These are phyloP conservation scores for Posidonia oceanica DNA, from an alignment of 116 monocot genomes.

Conservation along the genomic window DNA sequence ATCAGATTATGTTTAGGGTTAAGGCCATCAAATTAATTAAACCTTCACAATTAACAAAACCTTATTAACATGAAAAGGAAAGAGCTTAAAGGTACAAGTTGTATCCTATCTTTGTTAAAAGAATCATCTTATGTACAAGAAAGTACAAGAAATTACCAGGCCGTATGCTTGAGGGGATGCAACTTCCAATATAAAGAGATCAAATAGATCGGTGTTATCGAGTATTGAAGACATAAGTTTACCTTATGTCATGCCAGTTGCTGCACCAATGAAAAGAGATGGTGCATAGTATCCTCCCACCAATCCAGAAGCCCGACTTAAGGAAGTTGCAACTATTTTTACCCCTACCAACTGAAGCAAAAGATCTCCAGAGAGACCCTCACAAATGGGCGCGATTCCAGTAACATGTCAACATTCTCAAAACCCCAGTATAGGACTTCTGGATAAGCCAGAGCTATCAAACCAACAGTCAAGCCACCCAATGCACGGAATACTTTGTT, in stretches of 20 bases:
- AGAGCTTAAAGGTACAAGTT: no score
- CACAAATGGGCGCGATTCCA: slow-evolving; percentile 73
- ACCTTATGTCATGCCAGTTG: slow-evolving; percentile 94
- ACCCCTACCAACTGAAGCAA: slow-evolving; percentile 80
- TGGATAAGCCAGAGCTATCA: slow-evolving; percentile 70
- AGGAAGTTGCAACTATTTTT: slow-evolving; percentile 71
- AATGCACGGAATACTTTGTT: slow-evolving; percentile 56
- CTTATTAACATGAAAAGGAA: no score
- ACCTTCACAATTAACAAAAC: no score
- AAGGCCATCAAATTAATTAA: no score
- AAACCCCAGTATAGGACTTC: slow-evolving; percentile 96
- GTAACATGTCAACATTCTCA: slow-evolving; percentile 79
- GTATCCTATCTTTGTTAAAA: background rate
- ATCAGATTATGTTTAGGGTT: no score
- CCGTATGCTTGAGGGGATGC: slow-evolving; percentile 96
- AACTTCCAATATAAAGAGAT: slow-evolving; percentile 54
- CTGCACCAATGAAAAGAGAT: slow-evolving; percentile 94
- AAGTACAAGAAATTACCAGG: slow-evolving; percentile 25
- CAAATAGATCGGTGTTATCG: slow-evolving; percentile 33
- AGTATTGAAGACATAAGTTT: slow-evolving; percentile 40
- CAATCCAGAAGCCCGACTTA: slow-evolving; percentile 74
- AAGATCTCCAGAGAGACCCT: slow-evolving; percentile 43
- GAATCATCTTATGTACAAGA: background rate
- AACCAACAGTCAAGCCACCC: slow-evolving; percentile 62
- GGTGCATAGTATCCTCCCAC: slow-evolving; percentile 98